phyloP scores from a whole-genome alignment of 805 yeast genomes.

The Lachancea mirantina region DNA sequence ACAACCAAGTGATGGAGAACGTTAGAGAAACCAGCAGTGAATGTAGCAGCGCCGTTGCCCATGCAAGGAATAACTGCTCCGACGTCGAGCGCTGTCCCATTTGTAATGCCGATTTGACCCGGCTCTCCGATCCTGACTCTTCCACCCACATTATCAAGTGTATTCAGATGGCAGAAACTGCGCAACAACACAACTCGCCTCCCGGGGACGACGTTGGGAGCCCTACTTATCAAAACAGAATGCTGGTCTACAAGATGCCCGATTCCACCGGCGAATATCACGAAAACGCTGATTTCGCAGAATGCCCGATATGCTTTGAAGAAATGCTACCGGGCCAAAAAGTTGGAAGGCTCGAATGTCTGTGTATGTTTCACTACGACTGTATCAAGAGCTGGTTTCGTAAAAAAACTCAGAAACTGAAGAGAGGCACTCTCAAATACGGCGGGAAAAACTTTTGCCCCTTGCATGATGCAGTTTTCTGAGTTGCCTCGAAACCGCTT shows the following conservation, averaged over 20 bases:
- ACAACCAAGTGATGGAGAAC: constrained; percentile 9
- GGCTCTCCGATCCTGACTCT: constrained; percentile 8
- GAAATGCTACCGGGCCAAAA: constrained; percentile 79
- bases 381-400: constrained; percentile 92
- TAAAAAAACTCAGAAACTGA: constrained; percentile 52
- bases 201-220: constrained; percentile 35
- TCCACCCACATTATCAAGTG: constrained; percentile 66
- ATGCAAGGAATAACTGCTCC: constrained; percentile 2
- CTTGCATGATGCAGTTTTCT: constrained; percentile 37
- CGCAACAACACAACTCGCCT: constrained; percentile 45
- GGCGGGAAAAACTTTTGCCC: constrained; percentile 41
- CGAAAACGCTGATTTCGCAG: constrained; percentile 38
- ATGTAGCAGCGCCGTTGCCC: constrained; percentile 9
- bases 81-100: constrained; percentile 37
- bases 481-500: too few species aligned
- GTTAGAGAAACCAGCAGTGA: constrained; percentile 10
- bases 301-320: constrained; percentile 92
- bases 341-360: constrained; percentile 87
- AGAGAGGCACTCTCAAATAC: constrained; percentile 26
- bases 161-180: constrained; percentile 48
- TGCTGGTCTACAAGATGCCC: constrained; percentile 65
- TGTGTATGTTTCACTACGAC: constrained; percentile 86
- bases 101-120: constrained; percentile 23
- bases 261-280: constrained; percentile 7
- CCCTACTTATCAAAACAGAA: constrained; percentile 46